Conservation (phyloP, 2,329 filamentous ascomycete species). For the Colletotrichum melonis region DNA sequence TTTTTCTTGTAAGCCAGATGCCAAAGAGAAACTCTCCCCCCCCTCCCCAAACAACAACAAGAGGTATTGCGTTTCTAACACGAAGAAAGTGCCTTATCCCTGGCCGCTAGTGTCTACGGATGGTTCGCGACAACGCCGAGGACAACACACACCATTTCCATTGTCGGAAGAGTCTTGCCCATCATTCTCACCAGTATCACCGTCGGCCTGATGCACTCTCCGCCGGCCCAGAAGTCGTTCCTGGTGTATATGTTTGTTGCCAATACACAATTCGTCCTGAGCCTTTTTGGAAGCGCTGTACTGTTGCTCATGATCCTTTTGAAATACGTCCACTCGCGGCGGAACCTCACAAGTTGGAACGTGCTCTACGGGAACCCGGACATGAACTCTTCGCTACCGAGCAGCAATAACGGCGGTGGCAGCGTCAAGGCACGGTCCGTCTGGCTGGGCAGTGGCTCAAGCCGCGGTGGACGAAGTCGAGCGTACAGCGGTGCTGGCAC, state of each 20-base stretch:
- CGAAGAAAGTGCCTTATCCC: constrained; percentile 11
- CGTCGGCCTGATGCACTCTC: constrained; percentile 21
- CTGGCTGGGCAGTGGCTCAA: constrained; percentile 15
- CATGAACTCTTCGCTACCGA: not conserved
- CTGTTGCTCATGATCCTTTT: constrained; percentile 52
- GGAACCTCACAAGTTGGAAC: constrained; percentile 45
- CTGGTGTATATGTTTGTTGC: constrained; percentile 24
- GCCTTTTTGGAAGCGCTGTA: constrained; percentile 43
- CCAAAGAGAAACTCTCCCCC: too few species aligned
- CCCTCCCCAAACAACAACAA: not conserved
- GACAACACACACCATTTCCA: constrained; percentile 22
- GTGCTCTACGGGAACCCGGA: constrained; percentile 43
- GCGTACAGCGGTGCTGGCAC: constrained; percentile 32
- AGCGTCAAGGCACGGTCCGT: constrained; percentile 12
- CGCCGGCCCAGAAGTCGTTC: constrained; percentile 1
- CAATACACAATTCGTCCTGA: constrained; percentile 32
- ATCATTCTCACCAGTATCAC: constrained; percentile 16
- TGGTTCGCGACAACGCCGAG: constrained; percentile 32
- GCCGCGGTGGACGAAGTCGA: constrained; percentile 17
- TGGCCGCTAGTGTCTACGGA: constrained; percentile 31
- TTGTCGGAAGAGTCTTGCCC: constrained; percentile 21
- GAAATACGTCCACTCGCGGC: constrained; percentile 52
- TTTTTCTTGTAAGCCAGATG: constrained; percentile 24
- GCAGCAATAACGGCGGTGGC: constrained; percentile 1
- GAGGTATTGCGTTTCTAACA: not conserved